Evolutionary conservation across 306 rosid genomes (phyloP), one percentile per base, ranked within the genome.

Genomic region (Sicyos baderoa): DNA sequence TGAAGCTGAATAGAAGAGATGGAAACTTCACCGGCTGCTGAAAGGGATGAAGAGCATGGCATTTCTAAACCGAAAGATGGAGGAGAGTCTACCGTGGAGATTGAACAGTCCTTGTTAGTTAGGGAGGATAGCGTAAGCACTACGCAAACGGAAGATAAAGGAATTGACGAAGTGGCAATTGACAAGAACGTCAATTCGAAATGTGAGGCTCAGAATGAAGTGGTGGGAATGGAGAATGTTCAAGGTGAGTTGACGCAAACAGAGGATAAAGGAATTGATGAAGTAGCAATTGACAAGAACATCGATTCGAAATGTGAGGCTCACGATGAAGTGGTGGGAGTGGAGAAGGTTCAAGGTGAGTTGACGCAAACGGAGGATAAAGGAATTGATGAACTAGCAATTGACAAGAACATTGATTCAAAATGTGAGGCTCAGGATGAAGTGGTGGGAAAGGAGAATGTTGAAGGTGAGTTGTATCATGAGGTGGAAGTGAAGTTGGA

Each of bases 11-110:
- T 68, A 72, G 68, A 74, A 59, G 76, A 58, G 47, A 76, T 58
- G 66, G 53, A 73, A 60, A 71, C 68, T 72, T 66, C 83, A 73
- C 73, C 47, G 13, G 67, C 77, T 19, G 72, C 61, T 77, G 78
- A 76, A 68, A 79, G 76, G 67, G 55, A 76, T 77, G 81, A 52
- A 76, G 80, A 62, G 68, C 82, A 77, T 22, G 57, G 54, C 54
- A 60, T 75, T 25, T 70, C 66, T 40, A 14, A 74, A 45, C 63
- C 61, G 22, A 75, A 70, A 67, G 80, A 76, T 68, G 79, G 64
- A 61, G 82, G 2, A 55, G 82, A 60, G 27, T 73, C 73, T 57
- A 77, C 72, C 48, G 42, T n/a, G 56, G 85, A 82, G 65, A 73
- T 12, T 25, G 56, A 81, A 70, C 53, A 19, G 17, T 12, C 45